Evolutionary conservation across 139 green algal genomes (phyloP).

Genomic region (Nannochloris sp.): DNA sequence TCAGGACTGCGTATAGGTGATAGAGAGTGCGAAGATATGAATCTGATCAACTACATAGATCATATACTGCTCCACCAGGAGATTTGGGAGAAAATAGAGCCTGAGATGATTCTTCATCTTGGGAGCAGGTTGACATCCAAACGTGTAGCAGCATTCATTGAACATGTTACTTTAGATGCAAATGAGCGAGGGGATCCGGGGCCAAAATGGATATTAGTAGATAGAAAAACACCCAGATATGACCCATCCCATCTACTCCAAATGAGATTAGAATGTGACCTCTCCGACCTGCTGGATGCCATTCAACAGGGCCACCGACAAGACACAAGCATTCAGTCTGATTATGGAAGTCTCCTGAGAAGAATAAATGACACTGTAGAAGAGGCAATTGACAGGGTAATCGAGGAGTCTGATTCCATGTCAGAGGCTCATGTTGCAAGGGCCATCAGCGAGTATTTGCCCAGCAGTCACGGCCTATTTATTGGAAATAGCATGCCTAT

Average conservation of each 20-base stretch:
- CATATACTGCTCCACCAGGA: conserved; percentile 52
- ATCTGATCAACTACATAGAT: conserved; percentile 62
- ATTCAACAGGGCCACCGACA: not conserved
- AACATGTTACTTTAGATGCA: conserved; percentile 38
- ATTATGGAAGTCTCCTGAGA: conserved; percentile 20
- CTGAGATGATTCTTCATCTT: conserved; percentile 76
- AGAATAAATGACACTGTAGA: conserved; percentile 30
- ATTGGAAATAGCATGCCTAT: conserved; percentile 98
- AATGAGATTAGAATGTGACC: no score
- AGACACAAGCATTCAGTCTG: not conserved
- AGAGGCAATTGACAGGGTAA: conserved; percentile 25
- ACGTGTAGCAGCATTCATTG: conserved; percentile 70
- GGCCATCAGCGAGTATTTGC: conserved; percentile 28
- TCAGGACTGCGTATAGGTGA: conserved; percentile 60
- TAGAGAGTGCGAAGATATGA: not conserved
- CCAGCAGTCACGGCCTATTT: conserved; percentile 69
- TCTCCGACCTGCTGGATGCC: no score
- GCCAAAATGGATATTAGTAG: conserved; percentile 40
- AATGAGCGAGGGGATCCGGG: not conserved
- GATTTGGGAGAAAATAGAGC: conserved; percentile 46
- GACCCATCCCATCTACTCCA: conserved; percentile 58
- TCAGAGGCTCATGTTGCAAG: conserved; percentile 63
- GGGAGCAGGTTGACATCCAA: conserved; percentile 79
- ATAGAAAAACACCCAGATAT: conserved; percentile 37
- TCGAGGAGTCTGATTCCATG: conserved; percentile 24